Conservation (phyloP, 495 filamentous ascomycete species). For the Bryoglossum gracile region DNA sequence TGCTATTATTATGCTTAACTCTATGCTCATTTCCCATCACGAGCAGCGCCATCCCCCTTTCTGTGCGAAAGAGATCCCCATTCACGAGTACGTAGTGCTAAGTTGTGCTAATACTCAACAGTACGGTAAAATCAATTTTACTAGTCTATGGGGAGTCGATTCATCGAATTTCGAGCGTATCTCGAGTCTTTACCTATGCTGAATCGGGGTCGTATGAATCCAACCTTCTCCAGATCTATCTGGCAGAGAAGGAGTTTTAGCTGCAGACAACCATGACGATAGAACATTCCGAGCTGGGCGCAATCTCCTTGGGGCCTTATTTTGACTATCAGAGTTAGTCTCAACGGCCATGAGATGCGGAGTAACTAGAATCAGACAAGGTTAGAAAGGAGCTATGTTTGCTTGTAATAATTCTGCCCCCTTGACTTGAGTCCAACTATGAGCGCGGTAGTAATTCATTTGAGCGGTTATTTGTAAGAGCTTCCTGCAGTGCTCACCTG, state of each 20-base stretch:
- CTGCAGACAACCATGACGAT: too few relatives aligned
- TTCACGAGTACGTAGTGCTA: too few relatives aligned
- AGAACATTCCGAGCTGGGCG: not conserved
- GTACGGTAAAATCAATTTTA: too few relatives aligned
- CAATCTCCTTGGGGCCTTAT: not conserved
- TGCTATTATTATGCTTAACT: slow-evolving; percentile 5
- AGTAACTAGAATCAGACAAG: not conserved
- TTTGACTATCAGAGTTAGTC: not conserved
- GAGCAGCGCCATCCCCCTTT: too few relatives aligned
- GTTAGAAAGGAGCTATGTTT: not conserved
- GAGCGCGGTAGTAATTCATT: not conserved
- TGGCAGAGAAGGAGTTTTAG: not conserved
- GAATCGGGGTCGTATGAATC: not conserved
- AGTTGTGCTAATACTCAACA: too few relatives aligned
- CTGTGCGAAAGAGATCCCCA: too few relatives aligned
- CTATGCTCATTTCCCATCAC: not conserved
- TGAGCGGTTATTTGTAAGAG: slow-evolving; percentile 27
- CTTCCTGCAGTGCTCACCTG: slow-evolving; percentile 38
- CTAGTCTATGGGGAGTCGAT: too few relatives aligned
- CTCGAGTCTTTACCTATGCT: not conserved
- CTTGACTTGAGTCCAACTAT: not conserved
- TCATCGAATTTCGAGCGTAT: too few relatives aligned
- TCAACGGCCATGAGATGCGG: not conserved
- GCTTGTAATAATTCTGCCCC: not conserved
- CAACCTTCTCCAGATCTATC: not conserved